These are phyloP conservation scores for Geotrichum aggregatum DNA, from an alignment of 1,139 yeast species.

Conservation along the genomic window DNA sequence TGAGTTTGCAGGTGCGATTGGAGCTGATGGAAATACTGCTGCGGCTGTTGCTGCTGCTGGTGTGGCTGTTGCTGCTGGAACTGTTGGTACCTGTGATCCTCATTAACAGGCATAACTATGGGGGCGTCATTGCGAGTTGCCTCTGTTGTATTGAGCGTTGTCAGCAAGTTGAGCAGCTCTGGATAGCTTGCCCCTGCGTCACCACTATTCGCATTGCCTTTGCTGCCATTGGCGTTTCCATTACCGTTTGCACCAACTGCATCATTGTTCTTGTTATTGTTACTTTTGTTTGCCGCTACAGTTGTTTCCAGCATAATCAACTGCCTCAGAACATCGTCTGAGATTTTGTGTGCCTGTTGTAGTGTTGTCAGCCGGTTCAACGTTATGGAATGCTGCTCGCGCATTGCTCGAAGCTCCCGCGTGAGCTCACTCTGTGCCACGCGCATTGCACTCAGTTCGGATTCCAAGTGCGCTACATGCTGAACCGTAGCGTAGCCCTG, in stretches of 20 bases:
- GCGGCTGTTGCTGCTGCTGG: background rate
- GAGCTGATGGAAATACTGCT: background rate
- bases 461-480: constrained; percentile 9
- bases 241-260: too few species aligned
- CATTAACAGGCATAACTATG: background rate
- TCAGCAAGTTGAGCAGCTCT: constrained; percentile 13
- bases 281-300: background rate
- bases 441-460: constrained; percentile 12
- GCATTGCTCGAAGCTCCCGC: constrained; percentile 9
- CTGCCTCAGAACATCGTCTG: constrained; percentile 19
- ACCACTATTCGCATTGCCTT: background rate
- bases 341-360: constrained; percentile 15
- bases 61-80: background rate
- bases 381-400: constrained; percentile 14
- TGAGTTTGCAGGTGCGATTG: background rate
- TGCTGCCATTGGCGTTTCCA: too few species aligned
- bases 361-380: constrained; percentile 14
- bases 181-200: background rate
- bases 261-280: too few species aligned
- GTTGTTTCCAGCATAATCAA: constrained; percentile 14
- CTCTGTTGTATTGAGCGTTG: constrained; percentile 14
- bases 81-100: background rate
- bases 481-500: background rate
- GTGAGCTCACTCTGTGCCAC: constrained; percentile 9
- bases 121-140: constrained; percentile 18